Conservation (phyloP, 2,329 filamentous ascomycete species). For the Neocucurbitaria cava region DNA sequence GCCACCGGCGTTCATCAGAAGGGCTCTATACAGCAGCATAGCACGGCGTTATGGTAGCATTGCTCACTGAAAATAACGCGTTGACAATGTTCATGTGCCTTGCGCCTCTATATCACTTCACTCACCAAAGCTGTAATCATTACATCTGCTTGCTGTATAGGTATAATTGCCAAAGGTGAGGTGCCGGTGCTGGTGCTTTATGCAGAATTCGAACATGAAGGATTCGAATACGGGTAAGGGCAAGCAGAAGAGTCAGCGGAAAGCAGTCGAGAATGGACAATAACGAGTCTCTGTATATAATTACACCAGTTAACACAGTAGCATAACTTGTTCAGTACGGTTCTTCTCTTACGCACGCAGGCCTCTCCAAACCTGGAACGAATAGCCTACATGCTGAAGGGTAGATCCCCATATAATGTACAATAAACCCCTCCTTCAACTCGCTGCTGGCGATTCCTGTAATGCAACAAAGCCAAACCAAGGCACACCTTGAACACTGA, state of each 20-base stretch:
- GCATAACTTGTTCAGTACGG: background rate
- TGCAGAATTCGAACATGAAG: too few relatives aligned
- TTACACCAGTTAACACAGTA: background rate
- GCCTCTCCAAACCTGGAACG: background rate
- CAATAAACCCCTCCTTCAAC: background rate
- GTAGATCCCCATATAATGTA: background rate
- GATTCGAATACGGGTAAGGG: too few relatives aligned
- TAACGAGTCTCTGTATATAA: too few relatives aligned
- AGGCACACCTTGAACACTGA: background rate
- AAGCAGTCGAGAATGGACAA: too few relatives aligned
- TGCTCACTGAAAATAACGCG: background rate
- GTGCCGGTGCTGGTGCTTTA: too few relatives aligned
- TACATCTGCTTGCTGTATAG: too few relatives aligned
- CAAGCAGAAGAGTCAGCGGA: too few relatives aligned
- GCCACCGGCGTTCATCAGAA: background rate
- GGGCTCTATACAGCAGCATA: background rate
- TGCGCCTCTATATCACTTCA: background rate
- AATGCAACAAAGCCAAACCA: background rate
- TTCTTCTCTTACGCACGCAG: background rate
- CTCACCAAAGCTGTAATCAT: too few relatives aligned
- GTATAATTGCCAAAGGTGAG: too few relatives aligned
- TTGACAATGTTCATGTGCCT: background rate
- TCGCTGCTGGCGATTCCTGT: too few relatives aligned
- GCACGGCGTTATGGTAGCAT: background rate
- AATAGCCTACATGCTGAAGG: background rate